Base-by-base conservation (phyloP, 306 rosid species). In the Echinosophora koreensis region DNA sequence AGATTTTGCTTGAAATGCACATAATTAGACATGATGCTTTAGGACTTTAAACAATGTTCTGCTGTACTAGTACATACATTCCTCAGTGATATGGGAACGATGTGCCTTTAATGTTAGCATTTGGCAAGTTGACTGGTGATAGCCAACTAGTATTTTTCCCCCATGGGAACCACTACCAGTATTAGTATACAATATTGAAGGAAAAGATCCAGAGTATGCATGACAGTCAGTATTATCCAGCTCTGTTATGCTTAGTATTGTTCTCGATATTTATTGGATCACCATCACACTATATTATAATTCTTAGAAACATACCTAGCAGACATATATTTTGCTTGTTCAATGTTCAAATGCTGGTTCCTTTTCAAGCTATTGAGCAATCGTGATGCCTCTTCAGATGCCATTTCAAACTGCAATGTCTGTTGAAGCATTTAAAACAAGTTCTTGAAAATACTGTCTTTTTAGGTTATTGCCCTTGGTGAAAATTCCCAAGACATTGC, bases 81-180 rank as follows among this genome's bases (percentile, higher is more conserved):
- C 41, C 60, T 58, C 57, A 13, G 10, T 5, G 61, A 30, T 32
- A 27, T 69, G 58, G 71, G 35, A 81, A 11, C 42, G 16, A 16
- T 49, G 52, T 44, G 46, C 66, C 34, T 37, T 69, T 18, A 16
- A 67, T 74, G 56, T 27, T 65, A 18, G 34, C 14, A 8, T 54
- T 44, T 72, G 73, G 73, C 78, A 62, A 71, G 38, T 50, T 73
- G 64, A 35, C 46, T 28, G 61, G 34, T 63, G 73, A 27, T 65
- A 57, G 71, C 69, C 12, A 69, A 44, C 42, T n/a, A 5, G 32
- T 50, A 10, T 38, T 54, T 16, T 32, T 80, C 22, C n/a, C 14
- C 10, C 30, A 22, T 12, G 16, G 30, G 41, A 58, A n/a, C 39
- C 1, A 22, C 22, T 22, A 22, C 22, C 58, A 3, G 44, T 39